These are phyloP conservation scores for Geosmithia morbida DNA, from an alignment of 2,329 filamentous ascomycete genomes.

Conservation along the genomic window DNA sequence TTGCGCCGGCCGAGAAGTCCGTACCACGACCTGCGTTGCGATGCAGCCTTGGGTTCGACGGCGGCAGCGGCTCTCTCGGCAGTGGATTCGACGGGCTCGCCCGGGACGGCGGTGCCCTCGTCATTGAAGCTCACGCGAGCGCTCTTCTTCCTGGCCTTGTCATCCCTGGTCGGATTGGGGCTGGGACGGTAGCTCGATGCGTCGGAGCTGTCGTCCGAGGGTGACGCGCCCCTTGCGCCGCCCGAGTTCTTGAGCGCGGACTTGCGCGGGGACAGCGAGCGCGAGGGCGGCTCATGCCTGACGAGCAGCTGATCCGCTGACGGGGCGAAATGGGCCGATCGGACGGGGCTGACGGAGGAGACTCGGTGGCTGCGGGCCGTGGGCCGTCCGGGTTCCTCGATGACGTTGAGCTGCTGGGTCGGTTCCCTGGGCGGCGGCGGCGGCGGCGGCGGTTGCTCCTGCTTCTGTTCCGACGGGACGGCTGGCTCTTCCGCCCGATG, in stretches of 20 bases:
- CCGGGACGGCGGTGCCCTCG: conserved; percentile 38
- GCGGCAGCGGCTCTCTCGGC: conserved; percentile 19
- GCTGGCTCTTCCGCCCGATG: background rate
- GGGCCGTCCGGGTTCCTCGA: background rate
- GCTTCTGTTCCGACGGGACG: background rate
- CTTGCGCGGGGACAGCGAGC: conserved; percentile 63
- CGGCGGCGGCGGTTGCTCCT: background rate
- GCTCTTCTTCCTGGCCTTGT: conserved; percentile 43
- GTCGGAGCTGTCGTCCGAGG: conserved; percentile 33
- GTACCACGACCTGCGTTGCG: conserved; percentile 31
- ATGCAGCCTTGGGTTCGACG: conserved; percentile 13
- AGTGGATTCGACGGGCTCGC: conserved; percentile 24
- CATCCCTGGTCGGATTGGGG: conserved; percentile 16
- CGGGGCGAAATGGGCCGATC: conserved; percentile 52
- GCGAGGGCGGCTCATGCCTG: conserved; percentile 53
- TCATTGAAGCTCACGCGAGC: conserved; percentile 71
- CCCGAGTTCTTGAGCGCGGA: conserved; percentile 56
- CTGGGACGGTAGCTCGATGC: conserved; percentile 15
- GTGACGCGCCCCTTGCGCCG: conserved; percentile 35
- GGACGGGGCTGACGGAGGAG: conserved; percentile 45
- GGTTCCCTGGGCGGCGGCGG: background rate
- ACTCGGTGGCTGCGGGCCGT: conserved; percentile 17
- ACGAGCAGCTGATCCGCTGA: conserved; percentile 39
- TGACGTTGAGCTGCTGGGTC: no score
- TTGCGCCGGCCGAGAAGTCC: conserved; percentile 24